A percentile compares a stretch with the other conserved stretches of the same genome.
Conservation (phyloP, 768 basidiomycete genomes). For the Naganishia vaughanmartiniae region DNA sequence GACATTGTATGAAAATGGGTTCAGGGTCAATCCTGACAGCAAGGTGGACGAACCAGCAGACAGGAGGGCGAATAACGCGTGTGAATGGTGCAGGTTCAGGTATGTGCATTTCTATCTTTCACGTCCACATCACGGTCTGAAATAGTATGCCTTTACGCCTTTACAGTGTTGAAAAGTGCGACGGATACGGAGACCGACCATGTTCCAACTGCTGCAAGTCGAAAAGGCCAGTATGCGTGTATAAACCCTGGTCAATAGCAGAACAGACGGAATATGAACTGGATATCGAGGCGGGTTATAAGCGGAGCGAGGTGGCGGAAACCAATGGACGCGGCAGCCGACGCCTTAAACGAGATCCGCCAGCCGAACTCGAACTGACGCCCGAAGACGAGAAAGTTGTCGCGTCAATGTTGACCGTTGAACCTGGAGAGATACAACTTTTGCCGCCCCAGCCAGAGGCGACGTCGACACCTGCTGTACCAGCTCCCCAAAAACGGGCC, state of each 20-base stretch:
- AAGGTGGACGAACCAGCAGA: constrained; percentile 20
- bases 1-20: constrained; percentile 11
- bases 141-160: too few species aligned
- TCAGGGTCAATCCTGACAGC: neutral
- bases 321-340: constrained; percentile 10
- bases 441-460: neutral
- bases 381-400: neutral
- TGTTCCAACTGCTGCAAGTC: constrained; percentile 11
- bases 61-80: constrained; percentile 15
- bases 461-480: neutral
- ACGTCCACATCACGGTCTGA: neutral
- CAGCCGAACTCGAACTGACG: constrained; percentile 12
- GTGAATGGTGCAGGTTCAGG: constrained; percentile 16
- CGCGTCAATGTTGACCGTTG: neutral
- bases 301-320: neutral
- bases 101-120: neutral
- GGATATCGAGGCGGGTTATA: constrained; percentile 18
- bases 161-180: constrained; percentile 12
- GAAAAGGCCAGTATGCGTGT: constrained; percentile 8
- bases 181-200: constrained; percentile 20
- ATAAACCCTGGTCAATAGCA: constrained; percentile 17
- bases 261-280: constrained; percentile 3
- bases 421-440: constrained; percentile 6
- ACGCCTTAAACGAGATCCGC: constrained; percentile 2
- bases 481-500: neutral